Conservation (phyloP, 1,139 yeast species). For the Candida sp. region DNA sequence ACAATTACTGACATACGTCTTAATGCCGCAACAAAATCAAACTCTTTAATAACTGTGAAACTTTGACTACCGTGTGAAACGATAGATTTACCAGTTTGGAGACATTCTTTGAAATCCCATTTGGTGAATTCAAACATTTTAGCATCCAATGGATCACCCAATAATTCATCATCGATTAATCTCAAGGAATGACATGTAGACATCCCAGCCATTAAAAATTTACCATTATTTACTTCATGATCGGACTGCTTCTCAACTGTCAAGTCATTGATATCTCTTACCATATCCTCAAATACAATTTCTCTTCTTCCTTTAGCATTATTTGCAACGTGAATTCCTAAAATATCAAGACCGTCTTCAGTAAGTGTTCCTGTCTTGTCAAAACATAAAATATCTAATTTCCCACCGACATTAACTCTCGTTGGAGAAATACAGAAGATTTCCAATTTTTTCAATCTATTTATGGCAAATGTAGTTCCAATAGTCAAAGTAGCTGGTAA, state of each 20-base stretch:
- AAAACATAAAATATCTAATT: constrained; percentile 84
- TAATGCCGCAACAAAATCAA: constrained; percentile 79
- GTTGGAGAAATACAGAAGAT: constrained; percentile 94
- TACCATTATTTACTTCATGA: constrained; percentile 30
- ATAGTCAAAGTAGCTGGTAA: constrained; percentile 96
- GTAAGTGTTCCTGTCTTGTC: constrained; percentile 98
- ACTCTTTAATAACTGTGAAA: constrained; percentile 63
- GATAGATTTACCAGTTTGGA: constrained; percentile 19
- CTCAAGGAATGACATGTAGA: constrained; percentile 88
- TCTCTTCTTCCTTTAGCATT: constrained; percentile 51
- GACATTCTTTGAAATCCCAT: constrained; percentile 73
- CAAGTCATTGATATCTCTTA: constrained; percentile 23
- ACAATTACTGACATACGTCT: constrained; percentile 90
- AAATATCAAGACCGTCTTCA: constrained; percentile 91
- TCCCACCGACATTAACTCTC: constrained; percentile 92
- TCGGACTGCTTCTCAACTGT: constrained; percentile 3
- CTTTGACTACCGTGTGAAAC: constrained; percentile 32
- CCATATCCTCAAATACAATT: constrained; percentile 48
- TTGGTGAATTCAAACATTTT: constrained; percentile 91
- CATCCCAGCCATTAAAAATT: constrained; percentile 49
- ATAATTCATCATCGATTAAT: constrained; percentile 68
- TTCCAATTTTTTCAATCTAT: constrained; percentile 58
- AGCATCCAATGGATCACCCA: constrained; percentile 92
- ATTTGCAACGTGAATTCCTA: constrained; percentile 73
- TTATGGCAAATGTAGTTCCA: constrained; percentile 90